Conservation (phyloP, 305 asterid genomes). For the Fraxinus angustifolia region DNA sequence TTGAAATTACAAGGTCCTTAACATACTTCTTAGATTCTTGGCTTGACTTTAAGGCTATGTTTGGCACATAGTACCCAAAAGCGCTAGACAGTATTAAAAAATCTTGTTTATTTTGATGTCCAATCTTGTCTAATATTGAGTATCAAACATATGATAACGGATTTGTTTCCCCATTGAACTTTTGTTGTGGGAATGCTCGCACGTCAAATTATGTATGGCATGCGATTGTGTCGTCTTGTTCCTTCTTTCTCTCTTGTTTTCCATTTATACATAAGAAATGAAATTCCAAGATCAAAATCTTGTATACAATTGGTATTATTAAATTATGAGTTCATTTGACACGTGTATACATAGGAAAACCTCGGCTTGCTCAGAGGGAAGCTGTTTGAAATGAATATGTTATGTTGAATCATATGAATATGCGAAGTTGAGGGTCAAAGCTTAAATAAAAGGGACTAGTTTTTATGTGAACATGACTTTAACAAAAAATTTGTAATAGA, state of each 20-base stretch:
- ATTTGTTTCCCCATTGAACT: not conserved
- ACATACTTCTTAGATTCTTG: not conserved
- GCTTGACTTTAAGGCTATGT: not conserved
- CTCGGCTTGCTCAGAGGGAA: slow-evolving; percentile 25
- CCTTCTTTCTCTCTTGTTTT: not conserved
- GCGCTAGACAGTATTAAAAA: not conserved
- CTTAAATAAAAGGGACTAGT: not conserved
- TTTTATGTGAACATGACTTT: not conserved
- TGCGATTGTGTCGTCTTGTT: not conserved
- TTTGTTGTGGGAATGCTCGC: not conserved
- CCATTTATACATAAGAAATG: not conserved
- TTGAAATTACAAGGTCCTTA: not conserved
- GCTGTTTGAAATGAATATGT: slow-evolving; percentile 4
- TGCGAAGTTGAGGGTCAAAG: slow-evolving; percentile 21
- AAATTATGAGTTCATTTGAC: not conserved
- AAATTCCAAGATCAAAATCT: slow-evolving; percentile 4
- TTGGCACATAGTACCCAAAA: not conserved
- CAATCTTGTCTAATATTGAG: not conserved
- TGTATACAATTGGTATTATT: not conserved
- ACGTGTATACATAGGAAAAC: slow-evolving; percentile 36
- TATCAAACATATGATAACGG: not conserved
- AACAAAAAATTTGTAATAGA: too few relatives aligned
- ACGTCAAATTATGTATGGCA: not conserved
- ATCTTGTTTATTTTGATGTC: not conserved
- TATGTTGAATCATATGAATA: slow-evolving; percentile 24